Evolutionary conservation across 768 basidiomycete species (phyloP), one percentile per base, ranked within the genome.

Genomic region (Rhodotorula graminis): DNA sequence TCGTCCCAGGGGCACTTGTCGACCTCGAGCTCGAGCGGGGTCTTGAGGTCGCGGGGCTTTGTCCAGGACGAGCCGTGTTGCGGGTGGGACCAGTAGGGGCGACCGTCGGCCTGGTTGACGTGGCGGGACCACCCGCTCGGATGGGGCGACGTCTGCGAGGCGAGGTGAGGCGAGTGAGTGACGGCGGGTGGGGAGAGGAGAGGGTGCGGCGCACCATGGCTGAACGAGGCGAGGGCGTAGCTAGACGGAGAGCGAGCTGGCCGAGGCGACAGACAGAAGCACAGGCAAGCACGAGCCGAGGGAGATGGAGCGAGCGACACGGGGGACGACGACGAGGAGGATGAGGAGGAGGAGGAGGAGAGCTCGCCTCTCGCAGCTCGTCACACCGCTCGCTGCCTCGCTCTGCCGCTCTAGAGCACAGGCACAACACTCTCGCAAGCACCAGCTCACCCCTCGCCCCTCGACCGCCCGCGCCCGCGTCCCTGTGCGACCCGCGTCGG

Each of bases 11-110:
- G 73, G 56, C 67, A 75, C 73, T 64, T 75, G 64, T 49, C 63
- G 42, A 93, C 90, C 85, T 97, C 95, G 75, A 93, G 92, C 42
- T 76, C 75, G 47, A 59, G 61, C 3, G 93, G 90, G 0, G 91
- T 88, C 82, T 94, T 96, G 62, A 98, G 84, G 33, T 91, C 93
- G 80, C 94, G 91, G 71, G 96, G 96, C 80, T 98, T 99, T 82
- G 97, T 94, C 95, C 94, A 98, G 2, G 71, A 67, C 5, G 67
- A 69, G 31, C 69, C 66, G 37, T 63, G 29, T 55, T 71, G 65
- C 40, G 63, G 52, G 61, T 66, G 52, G 42, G 62, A 68, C 75
- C 75, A 76, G 72, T 70, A 76, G 0, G 75, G 75, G 4, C 75
- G 58, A 11, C 72, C 72, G 37, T 76, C 75, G 2, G 71, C 62